A percentile compares a stretch with the other conserved stretches of the same genome.
These are phyloP conservation scores for Fraxinus velutina DNA, from an alignment of 305 asterid genomes.

Conservation along the genomic window DNA sequence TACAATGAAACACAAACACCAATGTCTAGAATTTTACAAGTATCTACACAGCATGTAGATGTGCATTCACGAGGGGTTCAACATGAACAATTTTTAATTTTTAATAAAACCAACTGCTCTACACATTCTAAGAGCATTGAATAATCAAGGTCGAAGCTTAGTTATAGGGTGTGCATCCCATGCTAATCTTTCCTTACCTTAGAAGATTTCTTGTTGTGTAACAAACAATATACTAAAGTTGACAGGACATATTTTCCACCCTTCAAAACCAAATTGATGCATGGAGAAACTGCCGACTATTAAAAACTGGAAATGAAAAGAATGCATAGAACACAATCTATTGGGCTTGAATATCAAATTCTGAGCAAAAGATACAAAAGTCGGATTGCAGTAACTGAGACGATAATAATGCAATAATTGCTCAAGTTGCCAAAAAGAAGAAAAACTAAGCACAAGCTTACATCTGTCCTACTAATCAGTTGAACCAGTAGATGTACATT, in stretches of 20 bases:
- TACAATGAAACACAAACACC: neutral
- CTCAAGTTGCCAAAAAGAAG: slow-evolving; percentile 27
- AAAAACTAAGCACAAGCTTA: slow-evolving; percentile 25
- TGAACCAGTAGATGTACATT: slow-evolving; percentile 47
- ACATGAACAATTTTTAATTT: neutral
- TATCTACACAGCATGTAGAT: neutral
- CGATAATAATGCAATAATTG: slow-evolving; percentile 30
- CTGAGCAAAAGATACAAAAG: slow-evolving; percentile 32
- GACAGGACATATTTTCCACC: neutral
- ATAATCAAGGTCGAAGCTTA: neutral
- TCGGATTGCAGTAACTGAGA: slow-evolving; percentile 31
- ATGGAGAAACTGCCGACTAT: neutral
- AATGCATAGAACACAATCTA: neutral
- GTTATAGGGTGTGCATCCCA: neutral
- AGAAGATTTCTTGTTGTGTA: neutral
- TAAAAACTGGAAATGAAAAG: neutral
- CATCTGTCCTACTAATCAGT: slow-evolving; percentile 33
- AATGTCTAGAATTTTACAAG: neutral
- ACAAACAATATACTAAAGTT: neutral
- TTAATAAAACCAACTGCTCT: neutral
- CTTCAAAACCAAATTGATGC: neutral
- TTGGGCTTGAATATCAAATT: slow-evolving; percentile 20
- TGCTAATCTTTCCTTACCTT: neutral
- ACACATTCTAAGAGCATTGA: neutral
- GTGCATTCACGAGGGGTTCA: neutral